A percentile compares a stretch with the other conserved stretches of the same genome.
phyloP scores from a whole-genome alignment of 192 early-diverging fungal genomes.

The Backusella luteola region DNA sequence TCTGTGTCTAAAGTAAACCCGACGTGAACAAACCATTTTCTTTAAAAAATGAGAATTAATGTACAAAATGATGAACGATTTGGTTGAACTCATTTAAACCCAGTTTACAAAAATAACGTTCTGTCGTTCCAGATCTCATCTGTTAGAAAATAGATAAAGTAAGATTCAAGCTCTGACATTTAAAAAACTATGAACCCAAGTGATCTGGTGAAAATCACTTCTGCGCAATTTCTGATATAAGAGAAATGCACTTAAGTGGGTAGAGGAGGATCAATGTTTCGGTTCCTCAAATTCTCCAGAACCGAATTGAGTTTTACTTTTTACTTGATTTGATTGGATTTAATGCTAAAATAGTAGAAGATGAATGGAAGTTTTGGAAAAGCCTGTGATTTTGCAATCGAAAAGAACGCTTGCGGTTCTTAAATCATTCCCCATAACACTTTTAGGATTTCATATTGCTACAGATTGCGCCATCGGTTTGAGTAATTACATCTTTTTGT shows the following conservation, averaged over 20 bases:
- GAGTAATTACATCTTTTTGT: background rate
- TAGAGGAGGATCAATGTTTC: background rate
- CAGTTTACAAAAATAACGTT: no score
- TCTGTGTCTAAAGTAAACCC: no score
- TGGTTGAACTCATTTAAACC: no score
- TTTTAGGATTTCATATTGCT: background rate
- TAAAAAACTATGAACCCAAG: background rate
- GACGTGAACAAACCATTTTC: no score
- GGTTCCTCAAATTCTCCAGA: background rate
- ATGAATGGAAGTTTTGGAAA: slow-evolving; percentile 1
- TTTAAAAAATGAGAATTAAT: no score
- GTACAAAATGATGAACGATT: no score
- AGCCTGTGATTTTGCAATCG: background rate
- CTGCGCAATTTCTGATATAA: background rate
- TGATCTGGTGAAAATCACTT: background rate
- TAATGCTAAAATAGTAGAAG: background rate
- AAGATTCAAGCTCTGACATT: background rate
- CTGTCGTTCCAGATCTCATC: no score
- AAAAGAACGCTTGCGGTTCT: background rate
- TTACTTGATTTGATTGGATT: background rate
- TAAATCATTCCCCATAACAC: background rate
- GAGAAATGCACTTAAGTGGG: background rate
- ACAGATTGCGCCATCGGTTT: background rate
- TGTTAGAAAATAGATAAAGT: background rate
- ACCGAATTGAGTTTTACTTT: background rate